Evolutionary conservation across 768 basidiomycete species (phyloP), one percentile per base, ranked within the genome.

Genomic region (Mycena kentingensis): DNA sequence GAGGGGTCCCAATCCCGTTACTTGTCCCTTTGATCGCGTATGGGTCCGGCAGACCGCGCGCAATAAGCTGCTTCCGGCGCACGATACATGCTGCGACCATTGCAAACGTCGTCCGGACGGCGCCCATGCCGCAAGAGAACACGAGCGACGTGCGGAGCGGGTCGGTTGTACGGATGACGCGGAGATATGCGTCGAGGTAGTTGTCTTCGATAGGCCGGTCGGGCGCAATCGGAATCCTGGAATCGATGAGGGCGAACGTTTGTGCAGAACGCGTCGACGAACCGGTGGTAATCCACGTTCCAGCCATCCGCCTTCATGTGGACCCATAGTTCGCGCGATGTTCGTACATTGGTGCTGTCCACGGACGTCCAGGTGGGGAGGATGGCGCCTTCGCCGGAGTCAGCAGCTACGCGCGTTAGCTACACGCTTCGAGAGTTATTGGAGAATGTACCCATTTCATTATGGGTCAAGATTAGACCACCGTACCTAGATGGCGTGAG

Each of bases 91-190:
- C 94, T 6, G 93, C 91, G n/a, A 87, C 82, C 97, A 98, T 98
- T 3, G 92, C 93, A 65, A 97, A 98, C 0, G 95, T 98, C 2
- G 94, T 95, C 18, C 96, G 81, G 1, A 98, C 95, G 2, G 92
- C 93, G 38, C 97, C 97, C 85, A 96, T 93, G 27, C 97, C 96
- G 66, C 96, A 98, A 43, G 90, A 93, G 67, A 98, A 98, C 4
- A 98, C 89, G 18, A 98, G 74, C 0, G 89, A 85, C 0, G 93
- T 93, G 16, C 76, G 75, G 3, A 87, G 71, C 2, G 96, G 95
- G 61, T 96, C 90, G 0, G 88, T 82, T 32, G 79, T 70, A 56
- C 84, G 82, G 52, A 99, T 88, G 28, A 96, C 85, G 3, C 77
- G 79, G 18, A 95, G 76, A 67, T 98, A 99, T 1, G 90, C 89